These are phyloP conservation scores for Phytophthora podocarpi DNA, from an alignment of 352 stramenopile species.

Conservation along the genomic window DNA sequence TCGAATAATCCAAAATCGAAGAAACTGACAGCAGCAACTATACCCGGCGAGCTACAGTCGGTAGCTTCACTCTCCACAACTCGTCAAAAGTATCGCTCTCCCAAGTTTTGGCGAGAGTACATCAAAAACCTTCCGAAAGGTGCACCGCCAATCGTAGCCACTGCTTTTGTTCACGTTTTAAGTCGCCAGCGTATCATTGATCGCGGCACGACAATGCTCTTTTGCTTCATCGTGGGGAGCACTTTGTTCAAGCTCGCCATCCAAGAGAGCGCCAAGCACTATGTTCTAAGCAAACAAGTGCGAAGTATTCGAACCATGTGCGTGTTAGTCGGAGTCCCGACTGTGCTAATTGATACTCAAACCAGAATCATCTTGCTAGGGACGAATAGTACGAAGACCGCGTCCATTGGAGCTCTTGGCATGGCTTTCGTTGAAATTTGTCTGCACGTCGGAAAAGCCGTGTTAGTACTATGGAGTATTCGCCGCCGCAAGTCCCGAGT, in stretches of 20 bases:
- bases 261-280: constrained; percentile 26
- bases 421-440: constrained; percentile 30
- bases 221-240: neutral
- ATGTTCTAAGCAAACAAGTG: constrained; percentile 17
- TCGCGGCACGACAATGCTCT: neutral
- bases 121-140: neutral
- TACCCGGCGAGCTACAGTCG: too few relatives aligned
- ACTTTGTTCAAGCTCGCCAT: constrained; percentile 22
- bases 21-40: neutral
- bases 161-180: constrained; percentile 19
- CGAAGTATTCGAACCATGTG: constrained; percentile 26
- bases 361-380: constrained; percentile 24
- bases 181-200: constrained; percentile 10
- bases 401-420: neutral
- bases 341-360: constrained; percentile 37
- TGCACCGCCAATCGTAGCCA: too few relatives aligned
- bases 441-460: constrained; percentile 15
- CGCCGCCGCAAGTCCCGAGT: too few relatives aligned
- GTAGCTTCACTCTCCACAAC: too few relatives aligned
- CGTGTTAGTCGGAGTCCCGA: constrained; percentile 24
- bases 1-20: too few relatives aligned
- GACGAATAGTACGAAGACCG: constrained; percentile 9
- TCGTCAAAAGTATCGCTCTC: too few relatives aligned
- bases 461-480: constrained; percentile 6
- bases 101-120: constrained; percentile 7